phyloP scores from a whole-genome alignment of 805 yeast genomes.

The Allodekkera sacchari region DNA sequence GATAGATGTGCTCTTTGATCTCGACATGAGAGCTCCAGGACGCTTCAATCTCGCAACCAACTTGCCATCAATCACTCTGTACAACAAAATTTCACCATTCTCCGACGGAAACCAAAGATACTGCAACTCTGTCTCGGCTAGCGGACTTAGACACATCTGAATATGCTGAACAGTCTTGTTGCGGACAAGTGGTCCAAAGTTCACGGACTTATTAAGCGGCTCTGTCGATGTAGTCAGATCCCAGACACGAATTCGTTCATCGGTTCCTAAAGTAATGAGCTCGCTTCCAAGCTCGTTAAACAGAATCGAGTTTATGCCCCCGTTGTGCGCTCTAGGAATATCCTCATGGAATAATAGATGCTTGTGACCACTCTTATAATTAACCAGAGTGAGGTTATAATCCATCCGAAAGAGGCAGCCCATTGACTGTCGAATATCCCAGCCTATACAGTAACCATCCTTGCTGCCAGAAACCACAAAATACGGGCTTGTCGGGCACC shows the following conservation, averaged over 20 bases:
- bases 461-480: slow-evolving; percentile 72
- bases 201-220: slow-evolving; percentile 50
- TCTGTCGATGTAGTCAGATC: slow-evolving; percentile 44
- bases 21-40: slow-evolving; percentile 22
- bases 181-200: slow-evolving; percentile 72
- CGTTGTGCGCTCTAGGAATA: slow-evolving; percentile 58
- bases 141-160: slow-evolving; percentile 45
- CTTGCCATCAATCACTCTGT: slow-evolving; percentile 53
- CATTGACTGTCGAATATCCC: slow-evolving; percentile 75
- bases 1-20: slow-evolving; percentile 44
- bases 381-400: slow-evolving; percentile 23
- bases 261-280: slow-evolving; percentile 64
- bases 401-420: slow-evolving; percentile 61
- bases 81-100: slow-evolving; percentile 59
- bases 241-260: slow-evolving; percentile 79
- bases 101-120: slow-evolving; percentile 67
- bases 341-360: slow-evolving; percentile 15
- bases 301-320: slow-evolving; percentile 66
- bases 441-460: slow-evolving; percentile 70
- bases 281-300: slow-evolving; percentile 66
- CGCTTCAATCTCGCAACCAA: slow-evolving; percentile 48
- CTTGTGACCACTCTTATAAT: slow-evolving; percentile 13
- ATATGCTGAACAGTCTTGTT: slow-evolving; percentile 53
- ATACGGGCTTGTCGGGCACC: slow-evolving; percentile 63
- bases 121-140: slow-evolving; percentile 44